phyloP scores from a whole-genome alignment of 345 rosid species.

The Anacardium occidentale region DNA sequence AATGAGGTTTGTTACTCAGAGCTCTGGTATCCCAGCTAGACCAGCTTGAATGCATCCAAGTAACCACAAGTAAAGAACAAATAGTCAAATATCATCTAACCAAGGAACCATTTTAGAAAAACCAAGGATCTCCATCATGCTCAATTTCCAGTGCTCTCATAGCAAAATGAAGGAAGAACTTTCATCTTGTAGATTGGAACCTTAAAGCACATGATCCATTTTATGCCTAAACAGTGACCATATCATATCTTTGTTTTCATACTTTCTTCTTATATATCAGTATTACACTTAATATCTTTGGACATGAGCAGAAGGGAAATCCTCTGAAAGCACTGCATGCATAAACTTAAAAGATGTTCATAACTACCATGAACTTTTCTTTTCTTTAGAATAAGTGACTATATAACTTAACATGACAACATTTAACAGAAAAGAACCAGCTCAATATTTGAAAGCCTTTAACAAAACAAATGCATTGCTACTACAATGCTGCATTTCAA shows the following conservation, averaged over 20 bases:
- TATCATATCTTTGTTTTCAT: background rate
- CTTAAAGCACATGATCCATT: background rate
- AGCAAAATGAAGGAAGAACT: background rate
- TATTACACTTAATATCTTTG: background rate
- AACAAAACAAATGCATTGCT: background rate
- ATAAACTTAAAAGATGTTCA: background rate
- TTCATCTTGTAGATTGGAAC: background rate
- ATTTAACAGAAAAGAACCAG: background rate
- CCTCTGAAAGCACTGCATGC: slow-evolving; percentile 10
- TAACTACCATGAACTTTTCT: background rate
- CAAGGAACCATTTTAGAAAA: background rate
- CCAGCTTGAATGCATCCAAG: background rate
- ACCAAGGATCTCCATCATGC: background rate
- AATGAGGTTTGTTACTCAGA: background rate
- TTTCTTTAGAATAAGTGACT: no score
- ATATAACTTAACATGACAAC: slow-evolving; percentile 5
- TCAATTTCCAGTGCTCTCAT: background rate
- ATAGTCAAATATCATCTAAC: background rate
- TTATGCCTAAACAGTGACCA: background rate
- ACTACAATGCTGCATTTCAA: background rate
- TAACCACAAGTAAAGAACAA: background rate
- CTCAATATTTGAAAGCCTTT: slow-evolving; percentile 2
- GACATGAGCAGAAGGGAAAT: background rate
- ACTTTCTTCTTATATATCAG: background rate
- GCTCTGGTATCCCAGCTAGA: background rate